phyloP scores from a whole-genome alignment of 352 stramenopile genomes.

The Pythium sukuiense region DNA sequence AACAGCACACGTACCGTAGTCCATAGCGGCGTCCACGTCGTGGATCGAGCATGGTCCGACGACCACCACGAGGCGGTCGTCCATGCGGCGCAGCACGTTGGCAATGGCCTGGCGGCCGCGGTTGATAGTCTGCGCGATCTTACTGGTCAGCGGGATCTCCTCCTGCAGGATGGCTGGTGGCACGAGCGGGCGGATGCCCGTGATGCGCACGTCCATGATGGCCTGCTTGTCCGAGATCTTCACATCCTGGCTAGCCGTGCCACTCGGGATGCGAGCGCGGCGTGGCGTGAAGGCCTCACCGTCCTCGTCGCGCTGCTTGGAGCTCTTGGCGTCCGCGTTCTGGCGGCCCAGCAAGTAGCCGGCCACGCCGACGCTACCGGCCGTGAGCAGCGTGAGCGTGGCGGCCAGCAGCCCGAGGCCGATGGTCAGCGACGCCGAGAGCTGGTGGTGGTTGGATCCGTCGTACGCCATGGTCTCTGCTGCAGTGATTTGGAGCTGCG shows the following conservation, averaged over 20 bases:
- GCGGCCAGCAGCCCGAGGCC: constrained; percentile 64
- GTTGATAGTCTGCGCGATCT: constrained; percentile 84
- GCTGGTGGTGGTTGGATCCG: constrained; percentile 11
- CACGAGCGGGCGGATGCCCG: constrained; percentile 82
- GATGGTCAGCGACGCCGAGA: constrained; percentile 53
- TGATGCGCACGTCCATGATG: constrained; percentile 88
- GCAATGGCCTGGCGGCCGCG: constrained; percentile 65
- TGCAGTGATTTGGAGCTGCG: neutral
- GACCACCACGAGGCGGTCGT: constrained; percentile 83
- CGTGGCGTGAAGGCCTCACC: constrained; percentile 26
- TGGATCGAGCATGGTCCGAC: constrained; percentile 91
- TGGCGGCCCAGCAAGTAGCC: constrained; percentile 73
- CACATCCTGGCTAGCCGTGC: constrained; percentile 70
- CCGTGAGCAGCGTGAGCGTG: constrained; percentile 74
- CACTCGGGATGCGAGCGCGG: constrained; percentile 64
- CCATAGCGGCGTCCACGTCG: constrained; percentile 82
- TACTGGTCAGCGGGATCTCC: constrained; percentile 77
- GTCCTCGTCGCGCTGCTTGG: constrained; percentile 24
- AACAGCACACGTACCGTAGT: constrained; percentile 56
- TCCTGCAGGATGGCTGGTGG: constrained; percentile 83
- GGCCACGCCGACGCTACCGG: constrained; percentile 63
- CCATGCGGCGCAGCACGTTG: constrained; percentile 77
- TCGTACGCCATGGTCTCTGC: constrained; percentile 19
- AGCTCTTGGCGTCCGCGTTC: constrained; percentile 11
- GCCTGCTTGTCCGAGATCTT: constrained; percentile 85